Evolutionary conservation across 2,329 filamentous ascomycete species (phyloP).

Genomic region (Sarocladium kiliense): DNA sequence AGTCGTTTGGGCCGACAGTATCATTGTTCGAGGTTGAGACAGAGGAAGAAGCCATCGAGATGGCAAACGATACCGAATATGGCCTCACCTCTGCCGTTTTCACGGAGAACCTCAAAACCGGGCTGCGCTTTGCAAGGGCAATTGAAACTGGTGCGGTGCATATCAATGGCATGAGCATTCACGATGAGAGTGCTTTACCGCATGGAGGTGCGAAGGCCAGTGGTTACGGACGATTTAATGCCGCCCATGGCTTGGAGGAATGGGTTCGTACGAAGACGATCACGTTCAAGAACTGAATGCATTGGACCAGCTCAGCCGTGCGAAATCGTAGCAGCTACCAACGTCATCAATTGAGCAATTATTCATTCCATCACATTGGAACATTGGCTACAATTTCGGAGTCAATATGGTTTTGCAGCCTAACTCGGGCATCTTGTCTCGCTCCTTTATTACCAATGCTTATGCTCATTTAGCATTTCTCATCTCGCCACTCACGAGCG

Average conservation of each 20-base stretch:
- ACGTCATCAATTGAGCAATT: too few species aligned
- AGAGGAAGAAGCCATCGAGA: slow-evolving; percentile 65
- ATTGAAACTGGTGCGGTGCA: slow-evolving; percentile 65
- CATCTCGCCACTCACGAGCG: not conserved
- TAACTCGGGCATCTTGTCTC: too few species aligned
- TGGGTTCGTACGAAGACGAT: slow-evolving; percentile 61
- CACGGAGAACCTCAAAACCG: slow-evolving; percentile 59
- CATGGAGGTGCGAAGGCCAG: slow-evolving; percentile 63
- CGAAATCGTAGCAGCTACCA: too few species aligned
- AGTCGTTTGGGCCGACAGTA: slow-evolving; percentile 74
- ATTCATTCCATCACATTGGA: too few species aligned
- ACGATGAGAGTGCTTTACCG: slow-evolving; percentile 58
- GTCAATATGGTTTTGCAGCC: too few species aligned
- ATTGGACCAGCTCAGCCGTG: too few species aligned
- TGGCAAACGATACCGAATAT: slow-evolving; percentile 81
- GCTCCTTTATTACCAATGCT: too few species aligned
- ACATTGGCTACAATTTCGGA: too few species aligned
- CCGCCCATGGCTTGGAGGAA: slow-evolving; percentile 49
- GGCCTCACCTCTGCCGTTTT: slow-evolving; percentile 69
- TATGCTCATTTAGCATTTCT: too few species aligned
- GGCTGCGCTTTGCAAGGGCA: slow-evolving; percentile 52
- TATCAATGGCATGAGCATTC: slow-evolving; percentile 61
- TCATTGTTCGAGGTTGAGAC: slow-evolving; percentile 60
- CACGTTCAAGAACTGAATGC: slow-evolving; percentile 41
- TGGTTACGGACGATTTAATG: slow-evolving; percentile 58